A percentile compares a stretch with the other conserved stretches of the same genome.
These are phyloP conservation scores for Psilocybe mexicana DNA, from an alignment of 1,284 basidiomycete genomes.

Conservation along the genomic window DNA sequence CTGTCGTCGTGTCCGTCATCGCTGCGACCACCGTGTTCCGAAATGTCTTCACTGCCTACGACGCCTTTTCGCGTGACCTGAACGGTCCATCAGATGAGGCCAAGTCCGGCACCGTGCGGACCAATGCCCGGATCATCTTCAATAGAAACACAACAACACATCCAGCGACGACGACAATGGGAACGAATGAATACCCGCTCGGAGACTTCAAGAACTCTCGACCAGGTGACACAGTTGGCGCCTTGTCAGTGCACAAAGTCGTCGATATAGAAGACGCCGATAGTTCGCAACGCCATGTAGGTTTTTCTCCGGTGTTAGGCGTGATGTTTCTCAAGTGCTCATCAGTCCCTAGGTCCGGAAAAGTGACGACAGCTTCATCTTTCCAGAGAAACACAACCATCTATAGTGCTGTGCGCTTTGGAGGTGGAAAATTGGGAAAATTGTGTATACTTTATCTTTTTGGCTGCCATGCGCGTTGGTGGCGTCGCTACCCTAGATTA, in stretches of 20 bases:
- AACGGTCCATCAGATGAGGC: background rate
- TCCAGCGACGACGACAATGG: background rate
- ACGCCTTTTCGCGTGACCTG: slow-evolving; percentile 22
- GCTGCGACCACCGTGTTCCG: slow-evolving; percentile 35
- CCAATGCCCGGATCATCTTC: slow-evolving; percentile 19
- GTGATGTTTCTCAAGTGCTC: background rate
- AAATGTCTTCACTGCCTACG: slow-evolving; percentile 34
- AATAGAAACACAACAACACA: slow-evolving; percentile 12
- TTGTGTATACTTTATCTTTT: background rate
- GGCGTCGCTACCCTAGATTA: too few species aligned
- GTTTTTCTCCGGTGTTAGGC: background rate
- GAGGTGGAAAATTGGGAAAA: background rate
- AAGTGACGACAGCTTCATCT: background rate
- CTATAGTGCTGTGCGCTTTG: background rate
- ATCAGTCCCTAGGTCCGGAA: background rate
- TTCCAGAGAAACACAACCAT: background rate
- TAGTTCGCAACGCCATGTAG: slow-evolving; percentile 1
- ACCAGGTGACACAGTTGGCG: slow-evolving; percentile 9
- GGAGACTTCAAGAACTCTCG: slow-evolving; percentile 23
- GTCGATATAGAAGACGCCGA: slow-evolving; percentile 17
- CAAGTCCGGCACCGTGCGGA: slow-evolving; percentile 5
- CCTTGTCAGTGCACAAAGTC: slow-evolving; percentile 25
- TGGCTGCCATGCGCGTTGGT: background rate
- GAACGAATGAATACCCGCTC: slow-evolving; percentile 25
- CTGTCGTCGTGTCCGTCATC: slow-evolving; percentile 35